Evolutionary conservation across 179 eudicot species (phyloP).

Genomic region (Silene noctiflora): DNA sequence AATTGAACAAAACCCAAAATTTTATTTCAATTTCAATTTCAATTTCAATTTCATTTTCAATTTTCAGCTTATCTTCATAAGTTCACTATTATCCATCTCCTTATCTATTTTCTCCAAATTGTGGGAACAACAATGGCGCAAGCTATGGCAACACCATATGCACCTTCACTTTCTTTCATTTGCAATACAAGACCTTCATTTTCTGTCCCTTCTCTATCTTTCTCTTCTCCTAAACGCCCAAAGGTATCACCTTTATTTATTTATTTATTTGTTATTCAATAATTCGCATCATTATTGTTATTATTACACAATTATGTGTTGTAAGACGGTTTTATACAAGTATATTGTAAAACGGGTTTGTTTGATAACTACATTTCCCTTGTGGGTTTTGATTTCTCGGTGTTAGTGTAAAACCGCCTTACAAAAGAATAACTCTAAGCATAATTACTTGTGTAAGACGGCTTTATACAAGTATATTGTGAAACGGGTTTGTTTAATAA

Average conservation of each 20-base stretch:
- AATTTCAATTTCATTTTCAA: too few relatives aligned
- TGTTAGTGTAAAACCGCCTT: too few relatives aligned
- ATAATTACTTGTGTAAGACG: too few relatives aligned
- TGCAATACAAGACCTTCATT: conserved; percentile 33
- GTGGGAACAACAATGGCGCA: conserved; percentile 50
- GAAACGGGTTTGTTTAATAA: too few relatives aligned
- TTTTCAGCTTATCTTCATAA: conserved; percentile 4
- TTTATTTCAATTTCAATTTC: too few relatives aligned
- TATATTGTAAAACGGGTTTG: too few relatives aligned
- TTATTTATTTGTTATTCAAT: not conserved
- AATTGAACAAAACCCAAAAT: not conserved
- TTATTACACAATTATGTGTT: too few relatives aligned
- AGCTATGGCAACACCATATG: conserved; percentile 54
- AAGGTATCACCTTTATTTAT: conserved; percentile 33
- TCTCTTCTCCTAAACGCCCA: conserved; percentile 37
- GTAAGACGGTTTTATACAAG: too few relatives aligned
- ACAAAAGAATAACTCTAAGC: too few relatives aligned
- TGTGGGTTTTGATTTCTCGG: too few relatives aligned
- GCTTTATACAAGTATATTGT: too few relatives aligned
- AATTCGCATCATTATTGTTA: not conserved
- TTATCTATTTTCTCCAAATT: not conserved
- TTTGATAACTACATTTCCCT: too few relatives aligned
- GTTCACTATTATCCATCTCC: not conserved
- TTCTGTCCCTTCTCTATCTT: conserved; percentile 29
- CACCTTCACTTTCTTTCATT: conserved; percentile 55